phyloP scores from a whole-genome alignment of 192 early-diverging fungal genomes.

The Rhizoclosmatium sp. region DNA sequence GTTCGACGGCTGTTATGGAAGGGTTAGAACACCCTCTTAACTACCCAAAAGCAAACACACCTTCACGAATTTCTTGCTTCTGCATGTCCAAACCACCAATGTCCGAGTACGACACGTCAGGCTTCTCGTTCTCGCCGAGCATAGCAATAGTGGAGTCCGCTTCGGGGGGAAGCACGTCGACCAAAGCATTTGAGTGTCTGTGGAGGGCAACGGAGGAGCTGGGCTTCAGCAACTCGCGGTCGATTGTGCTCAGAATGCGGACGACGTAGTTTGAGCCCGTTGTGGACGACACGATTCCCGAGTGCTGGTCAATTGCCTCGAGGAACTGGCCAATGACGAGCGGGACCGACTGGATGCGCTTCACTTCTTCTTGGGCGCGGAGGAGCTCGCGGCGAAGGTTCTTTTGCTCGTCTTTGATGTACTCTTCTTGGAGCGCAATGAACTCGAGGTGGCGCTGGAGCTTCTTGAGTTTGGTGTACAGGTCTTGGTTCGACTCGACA shows the following conservation, averaged over 20 bases:
- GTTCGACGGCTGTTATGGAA: constrained; percentile 85
- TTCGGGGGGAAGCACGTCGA: constrained; percentile 97
- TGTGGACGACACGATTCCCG: constrained; percentile 94
- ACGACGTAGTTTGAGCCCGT: constrained; percentile 91
- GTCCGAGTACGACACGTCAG: constrained; percentile 96
- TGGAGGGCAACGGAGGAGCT: constrained; percentile 93
- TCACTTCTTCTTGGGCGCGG: constrained; percentile 96
- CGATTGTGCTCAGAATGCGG: constrained; percentile 94
- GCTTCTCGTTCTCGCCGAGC: constrained; percentile 66
- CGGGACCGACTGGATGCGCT: constrained; percentile 97
- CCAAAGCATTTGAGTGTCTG: constrained; percentile 95
- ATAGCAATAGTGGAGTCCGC: constrained; percentile 86
- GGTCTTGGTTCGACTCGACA: constrained; percentile 75
- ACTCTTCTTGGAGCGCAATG: constrained; percentile 96
- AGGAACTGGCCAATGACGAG: constrained; percentile 99
- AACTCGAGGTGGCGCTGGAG: constrained; percentile 95
- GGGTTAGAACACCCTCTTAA: not conserved
- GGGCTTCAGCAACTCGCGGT: constrained; percentile 96
- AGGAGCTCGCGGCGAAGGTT: constrained; percentile 94
- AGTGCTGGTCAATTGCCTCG: constrained; percentile 95
- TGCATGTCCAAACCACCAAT: constrained; percentile 97
- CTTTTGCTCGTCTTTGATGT: constrained; percentile 98
- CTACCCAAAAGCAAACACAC: not conserved
- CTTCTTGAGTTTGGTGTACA: constrained; percentile 94
- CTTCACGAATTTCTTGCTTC: constrained; percentile 90